phyloP scores from a whole-genome alignment of 176 grass and related monocot genomes.

The Avena atlantica region DNA sequence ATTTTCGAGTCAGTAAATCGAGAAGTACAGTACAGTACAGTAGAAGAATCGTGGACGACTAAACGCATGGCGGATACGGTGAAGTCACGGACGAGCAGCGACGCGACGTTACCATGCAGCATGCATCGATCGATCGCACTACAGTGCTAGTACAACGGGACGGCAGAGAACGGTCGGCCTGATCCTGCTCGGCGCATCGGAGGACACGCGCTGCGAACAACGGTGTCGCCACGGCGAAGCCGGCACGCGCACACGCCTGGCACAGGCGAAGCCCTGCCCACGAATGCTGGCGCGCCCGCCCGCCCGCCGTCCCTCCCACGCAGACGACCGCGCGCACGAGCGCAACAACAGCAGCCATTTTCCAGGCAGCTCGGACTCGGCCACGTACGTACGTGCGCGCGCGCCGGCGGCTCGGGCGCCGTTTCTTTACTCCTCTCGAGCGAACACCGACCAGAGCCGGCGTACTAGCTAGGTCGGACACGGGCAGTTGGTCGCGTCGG shows the following conservation, averaged over 20 bases:
- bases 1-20: background rate
- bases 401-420: background rate
- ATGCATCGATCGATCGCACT: too few species aligned
- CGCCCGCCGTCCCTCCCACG: conserved; percentile 50
- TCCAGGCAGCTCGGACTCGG: conserved; percentile 23
- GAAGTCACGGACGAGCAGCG: conserved; percentile 41
- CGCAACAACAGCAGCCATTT: conserved; percentile 4
- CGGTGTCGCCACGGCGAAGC: conserved; percentile 58
- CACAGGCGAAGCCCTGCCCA: conserved; percentile 6
- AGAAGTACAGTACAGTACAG: too few species aligned
- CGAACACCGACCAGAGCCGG: background rate
- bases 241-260: background rate
- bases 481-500: background rate
- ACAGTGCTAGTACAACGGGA: background rate
- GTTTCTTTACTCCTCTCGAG: conserved; percentile 39
- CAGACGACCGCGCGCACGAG: conserved; percentile 34
- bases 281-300: conserved; percentile 40
- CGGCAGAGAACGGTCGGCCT: conserved; percentile 32
- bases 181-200: conserved; percentile 43
- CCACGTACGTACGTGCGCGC: conserved; percentile 8
- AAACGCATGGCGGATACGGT: background rate
- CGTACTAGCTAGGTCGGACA: background rate
- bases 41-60: background rate
- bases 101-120: background rate
- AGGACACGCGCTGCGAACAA: conserved; percentile 20